These are phyloP conservation scores for Plasmodium vivax DNA, from an alignment of 169 alveolate species.

Conservation along the genomic window DNA sequence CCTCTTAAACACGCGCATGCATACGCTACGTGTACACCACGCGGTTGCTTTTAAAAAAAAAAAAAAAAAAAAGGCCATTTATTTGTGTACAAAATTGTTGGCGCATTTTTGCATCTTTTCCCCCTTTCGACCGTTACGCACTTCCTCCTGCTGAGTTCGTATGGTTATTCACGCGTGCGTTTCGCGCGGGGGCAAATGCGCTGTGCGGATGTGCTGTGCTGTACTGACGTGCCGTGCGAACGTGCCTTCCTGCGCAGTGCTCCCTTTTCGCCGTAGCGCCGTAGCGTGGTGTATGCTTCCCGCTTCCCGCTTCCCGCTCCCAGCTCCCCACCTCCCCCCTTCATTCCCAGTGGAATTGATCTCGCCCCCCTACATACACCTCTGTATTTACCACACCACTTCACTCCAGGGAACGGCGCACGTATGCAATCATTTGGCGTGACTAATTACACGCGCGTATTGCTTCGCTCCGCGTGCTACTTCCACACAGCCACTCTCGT, in stretches of 20 bases:
- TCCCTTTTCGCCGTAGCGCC: neutral
- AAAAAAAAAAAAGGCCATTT: neutral
- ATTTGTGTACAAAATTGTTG: neutral
- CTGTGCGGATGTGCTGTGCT: neutral
- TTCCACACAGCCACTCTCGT: neutral
- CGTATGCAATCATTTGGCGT: neutral
- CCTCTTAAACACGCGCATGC: neutral
- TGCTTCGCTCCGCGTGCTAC: neutral
- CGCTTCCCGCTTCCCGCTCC: too few species aligned
- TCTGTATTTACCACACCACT: neutral
- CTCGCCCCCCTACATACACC: neutral
- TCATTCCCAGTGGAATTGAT: neutral
- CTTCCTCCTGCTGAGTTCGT: neutral
- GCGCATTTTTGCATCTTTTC: neutral
- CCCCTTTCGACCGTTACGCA: neutral
- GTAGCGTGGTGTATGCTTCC: neutral
- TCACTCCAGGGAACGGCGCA: neutral
- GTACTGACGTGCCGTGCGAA: neutral
- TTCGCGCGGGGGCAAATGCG: neutral
- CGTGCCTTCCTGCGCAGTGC: neutral
- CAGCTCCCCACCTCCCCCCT: neutral
- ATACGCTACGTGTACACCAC: neutral
- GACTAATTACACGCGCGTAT: neutral
- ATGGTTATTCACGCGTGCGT: neutral
- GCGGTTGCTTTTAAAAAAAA: neutral